These are phyloP conservation scores for Rhodotorula sp. DNA, from an alignment of 1,284 basidiomycete genomes.

Conservation along the genomic window DNA sequence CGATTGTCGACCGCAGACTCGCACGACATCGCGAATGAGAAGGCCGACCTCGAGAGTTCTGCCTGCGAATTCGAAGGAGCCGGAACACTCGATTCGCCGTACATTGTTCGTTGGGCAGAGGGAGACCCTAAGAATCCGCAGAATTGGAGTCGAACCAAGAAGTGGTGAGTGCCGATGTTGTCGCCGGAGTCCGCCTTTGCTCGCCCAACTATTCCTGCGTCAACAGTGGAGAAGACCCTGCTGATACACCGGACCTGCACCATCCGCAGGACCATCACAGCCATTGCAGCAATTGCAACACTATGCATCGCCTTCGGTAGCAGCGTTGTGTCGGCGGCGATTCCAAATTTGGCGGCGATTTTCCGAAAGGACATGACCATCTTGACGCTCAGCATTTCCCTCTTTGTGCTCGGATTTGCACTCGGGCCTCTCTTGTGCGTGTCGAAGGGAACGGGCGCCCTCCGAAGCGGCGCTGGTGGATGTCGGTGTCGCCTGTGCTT, in stretches of 20 bases:
- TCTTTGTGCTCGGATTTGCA: conserved; percentile 51
- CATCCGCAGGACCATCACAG: conserved; percentile 13
- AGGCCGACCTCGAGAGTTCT: background rate
- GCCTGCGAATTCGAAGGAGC: conserved; percentile 21
- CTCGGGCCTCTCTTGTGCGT: background rate
- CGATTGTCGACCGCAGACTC: background rate
- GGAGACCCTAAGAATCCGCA: conserved; percentile 30
- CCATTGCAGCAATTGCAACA: conserved; percentile 15
- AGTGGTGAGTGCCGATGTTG: conserved; percentile 22
- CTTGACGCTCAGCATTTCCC: conserved; percentile 15
- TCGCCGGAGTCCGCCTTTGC: background rate
- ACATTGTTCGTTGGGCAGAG: conserved; percentile 32
- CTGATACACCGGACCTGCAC: no score
- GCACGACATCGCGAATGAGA: background rate
- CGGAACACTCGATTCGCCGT: conserved; percentile 33
- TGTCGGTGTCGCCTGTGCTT: background rate
- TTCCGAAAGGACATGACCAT: conserved; percentile 52
- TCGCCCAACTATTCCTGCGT: no score
- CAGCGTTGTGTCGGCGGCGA: conserved; percentile 50
- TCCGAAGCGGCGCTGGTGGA: background rate
- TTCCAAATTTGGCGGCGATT: conserved; percentile 55
- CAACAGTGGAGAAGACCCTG: no score
- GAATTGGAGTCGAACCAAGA: conserved; percentile 10
- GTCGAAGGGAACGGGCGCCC: background rate
- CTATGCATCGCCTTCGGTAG: conserved; percentile 54